Evolutionary conservation across 768 basidiomycete genomes (phyloP).

Genomic region (Lactarius hatsudake): DNA sequence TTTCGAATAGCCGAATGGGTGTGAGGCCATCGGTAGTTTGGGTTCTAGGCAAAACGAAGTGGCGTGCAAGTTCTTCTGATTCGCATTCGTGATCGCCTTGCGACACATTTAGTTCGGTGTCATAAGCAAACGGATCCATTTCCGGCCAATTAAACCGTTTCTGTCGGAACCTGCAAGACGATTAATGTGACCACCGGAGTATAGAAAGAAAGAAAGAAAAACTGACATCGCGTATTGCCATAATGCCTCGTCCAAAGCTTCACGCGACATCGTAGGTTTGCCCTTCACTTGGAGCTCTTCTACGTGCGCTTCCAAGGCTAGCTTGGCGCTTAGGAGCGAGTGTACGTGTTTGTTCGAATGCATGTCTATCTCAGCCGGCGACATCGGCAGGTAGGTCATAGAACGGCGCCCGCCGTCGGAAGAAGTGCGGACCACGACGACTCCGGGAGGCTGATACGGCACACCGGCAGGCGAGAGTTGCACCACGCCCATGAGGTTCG

Average conservation of each 20-base stretch:
- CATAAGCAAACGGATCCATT: slow-evolving; percentile 9
- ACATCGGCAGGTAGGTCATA: slow-evolving; percentile 55
- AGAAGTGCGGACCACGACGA: slow-evolving; percentile 41
- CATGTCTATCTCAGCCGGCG: slow-evolving; percentile 65
- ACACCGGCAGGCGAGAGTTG: slow-evolving; percentile 14
- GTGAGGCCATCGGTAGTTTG: slow-evolving; percentile 24
- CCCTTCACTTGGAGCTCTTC: slow-evolving; percentile 33
- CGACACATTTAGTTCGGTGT: background rate
- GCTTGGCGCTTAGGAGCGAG: slow-evolving; percentile 57
- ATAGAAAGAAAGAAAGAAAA: slow-evolving; percentile 10
- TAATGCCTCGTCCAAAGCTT: slow-evolving; percentile 42
- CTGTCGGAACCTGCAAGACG: slow-evolving; percentile 54
- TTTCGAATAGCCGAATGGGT: slow-evolving; percentile 20
- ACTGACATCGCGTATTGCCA: slow-evolving; percentile 61
- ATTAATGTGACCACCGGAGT: slow-evolving; percentile 4
- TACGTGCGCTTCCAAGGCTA: slow-evolving; percentile 53
- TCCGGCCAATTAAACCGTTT: slow-evolving; percentile 66
- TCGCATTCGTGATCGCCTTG: slow-evolving; percentile 6
- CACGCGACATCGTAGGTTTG: slow-evolving; percentile 25
- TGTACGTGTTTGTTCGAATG: slow-evolving; percentile 71
- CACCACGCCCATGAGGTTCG: slow-evolving; percentile 38
- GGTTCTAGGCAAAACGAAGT: background rate
- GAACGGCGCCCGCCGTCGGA: slow-evolving; percentile 37
- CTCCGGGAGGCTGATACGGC: slow-evolving; percentile 56
- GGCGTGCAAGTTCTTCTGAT: background rate